Evolutionary conservation across 192 early-diverging fungal species (phyloP), one percentile per base, ranked within the genome.

Genomic region (Backusella australiensis): DNA sequence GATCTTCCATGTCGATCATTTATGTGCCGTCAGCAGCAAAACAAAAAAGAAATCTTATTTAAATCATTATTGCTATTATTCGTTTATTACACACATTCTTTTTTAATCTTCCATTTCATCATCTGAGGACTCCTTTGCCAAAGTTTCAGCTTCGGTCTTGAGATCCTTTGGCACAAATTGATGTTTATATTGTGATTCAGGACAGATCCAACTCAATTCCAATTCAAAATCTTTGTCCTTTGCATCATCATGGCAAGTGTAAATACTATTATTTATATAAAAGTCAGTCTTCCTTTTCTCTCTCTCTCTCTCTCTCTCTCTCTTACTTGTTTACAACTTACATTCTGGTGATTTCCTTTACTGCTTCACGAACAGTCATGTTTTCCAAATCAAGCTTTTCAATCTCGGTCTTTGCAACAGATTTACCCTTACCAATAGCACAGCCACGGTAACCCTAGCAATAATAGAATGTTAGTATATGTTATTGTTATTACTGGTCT

Each of bases 211-310:
- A 83, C 92, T 96, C 72, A 98, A 85, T 84, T 99, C 98, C 29
- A 99, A 90, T 85, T 99, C 97, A 91, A 98, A 99, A 73, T 96
- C 94, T 87, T 98, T 98, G 86, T 99, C 98, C 84, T 99, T 99
- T 68, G 94, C 90, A 36, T 98, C 96, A 81, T 98, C 98, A 78
- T 98, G 96, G 46, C 94, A 94, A 42, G 92, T 86, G 82, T 99
- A 93, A 73, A 99, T 97, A 75, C 94, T 96, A 84, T 14, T 71
- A 11, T 4, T 0, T n/a, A 70, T 70, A 44, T 44, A 14, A 44
- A 14, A 14, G 14, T 32, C 32, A 32, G 3, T 32, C 32, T 32
- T 1, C 29, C 29, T 1, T 29, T 1, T 29, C 29, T 29, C 29
- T 32, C 32, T 32, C 2, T 32, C 32, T 32, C 6, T 29, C 29